A percentile compares a stretch with the other conserved stretches of the same genome.
These are phyloP conservation scores for Dorcoceras hygrometricum DNA, from an alignment of 257 asterid genomes.

Conservation along the genomic window DNA sequence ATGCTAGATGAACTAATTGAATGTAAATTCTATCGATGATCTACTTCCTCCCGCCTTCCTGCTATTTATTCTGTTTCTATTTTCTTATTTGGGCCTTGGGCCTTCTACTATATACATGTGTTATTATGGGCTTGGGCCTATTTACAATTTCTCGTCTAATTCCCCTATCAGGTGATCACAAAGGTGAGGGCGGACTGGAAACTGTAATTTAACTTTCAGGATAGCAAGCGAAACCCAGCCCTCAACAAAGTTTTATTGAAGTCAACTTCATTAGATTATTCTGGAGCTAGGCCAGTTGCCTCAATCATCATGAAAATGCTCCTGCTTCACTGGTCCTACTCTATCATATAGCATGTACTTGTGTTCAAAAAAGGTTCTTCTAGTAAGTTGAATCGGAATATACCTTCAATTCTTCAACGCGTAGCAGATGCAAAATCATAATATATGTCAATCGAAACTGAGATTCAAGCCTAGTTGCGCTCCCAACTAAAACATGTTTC, in stretches of 20 bases:
- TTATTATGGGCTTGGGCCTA: too few species aligned
- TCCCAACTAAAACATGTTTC: conserved; percentile 78
- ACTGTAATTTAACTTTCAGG: too few species aligned
- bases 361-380: conserved; percentile 10
- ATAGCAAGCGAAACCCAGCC: neutral
- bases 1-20: too few species aligned
- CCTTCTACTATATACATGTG: too few species aligned
- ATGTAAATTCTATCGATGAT: too few species aligned
- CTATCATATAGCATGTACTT: conserved; percentile 18
- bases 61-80: too few species aligned
- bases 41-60: too few species aligned
- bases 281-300: conserved; percentile 6
- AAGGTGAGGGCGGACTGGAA: too few species aligned
- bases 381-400: conserved; percentile 23
- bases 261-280: neutral
- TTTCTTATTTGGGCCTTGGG: too few species aligned
- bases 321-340: conserved; percentile 10
- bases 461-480: conserved; percentile 86
- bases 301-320: conserved; percentile 10
- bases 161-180: too few species aligned
- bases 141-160: too few species aligned
- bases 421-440: conserved; percentile 97
- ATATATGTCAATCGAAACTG: conserved; percentile 96
- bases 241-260: conserved; percentile 1
- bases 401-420: conserved; percentile 98